Evolutionary conservation across 1,284 basidiomycete genomes (phyloP).

Genomic region (Leccinum angustisporum): DNA sequence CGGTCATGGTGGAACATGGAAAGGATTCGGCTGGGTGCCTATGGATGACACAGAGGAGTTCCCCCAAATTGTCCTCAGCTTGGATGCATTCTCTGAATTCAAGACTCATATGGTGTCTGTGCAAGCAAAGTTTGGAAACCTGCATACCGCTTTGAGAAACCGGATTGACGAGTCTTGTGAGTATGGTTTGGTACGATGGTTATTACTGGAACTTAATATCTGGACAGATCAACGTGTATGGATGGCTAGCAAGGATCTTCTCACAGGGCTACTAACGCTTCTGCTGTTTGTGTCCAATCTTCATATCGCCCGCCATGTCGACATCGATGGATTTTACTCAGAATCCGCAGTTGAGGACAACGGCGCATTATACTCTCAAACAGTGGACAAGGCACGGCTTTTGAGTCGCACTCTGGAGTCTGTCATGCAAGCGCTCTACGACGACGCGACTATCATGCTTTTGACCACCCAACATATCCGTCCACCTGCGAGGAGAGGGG

Average conservation of each 20-base stretch:
- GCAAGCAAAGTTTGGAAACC: constrained; percentile 45
- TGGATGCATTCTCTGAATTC: constrained; percentile 56
- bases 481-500: constrained; percentile 37
- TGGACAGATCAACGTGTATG: constrained; percentile 30
- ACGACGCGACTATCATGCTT: constrained; percentile 62
- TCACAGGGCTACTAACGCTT: constrained; percentile 55
- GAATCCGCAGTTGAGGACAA: constrained; percentile 41
- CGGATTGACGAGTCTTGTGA: constrained; percentile 43
- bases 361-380: constrained; percentile 55
- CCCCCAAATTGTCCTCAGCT: constrained; percentile 49
- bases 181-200: constrained; percentile 15
- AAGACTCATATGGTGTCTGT: constrained; percentile 46
- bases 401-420: constrained; percentile 71
- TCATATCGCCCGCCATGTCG: constrained; percentile 73
- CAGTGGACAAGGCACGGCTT: constrained; percentile 61
- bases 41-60: constrained; percentile 48
- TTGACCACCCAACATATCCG: constrained; percentile 53
- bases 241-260: constrained; percentile 44
- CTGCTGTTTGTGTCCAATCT: constrained; percentile 62
- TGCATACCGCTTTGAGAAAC: constrained; percentile 41
- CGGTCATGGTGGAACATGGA: constrained; percentile 69
- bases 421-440: constrained; percentile 67
- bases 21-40: constrained; percentile 75
- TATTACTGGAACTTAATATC: constrained; percentile 12
- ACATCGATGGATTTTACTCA: constrained; percentile 69